These are phyloP conservation scores for Didymella glomerata DNA, from an alignment of 2,329 filamentous ascomycete genomes.

Conservation along the genomic window DNA sequence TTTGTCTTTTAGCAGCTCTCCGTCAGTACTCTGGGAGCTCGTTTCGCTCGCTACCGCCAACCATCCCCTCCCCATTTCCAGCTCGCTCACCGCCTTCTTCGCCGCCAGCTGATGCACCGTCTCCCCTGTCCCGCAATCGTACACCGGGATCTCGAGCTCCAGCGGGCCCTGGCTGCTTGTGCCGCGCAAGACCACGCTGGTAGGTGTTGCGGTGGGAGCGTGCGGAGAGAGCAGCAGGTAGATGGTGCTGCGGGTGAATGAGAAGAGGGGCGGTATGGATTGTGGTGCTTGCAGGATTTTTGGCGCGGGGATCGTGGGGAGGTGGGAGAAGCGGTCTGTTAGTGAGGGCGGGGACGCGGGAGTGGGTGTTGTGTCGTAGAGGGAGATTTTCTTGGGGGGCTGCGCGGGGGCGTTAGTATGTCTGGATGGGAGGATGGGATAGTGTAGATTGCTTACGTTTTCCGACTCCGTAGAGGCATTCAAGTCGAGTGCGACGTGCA, in stretches of 20 bases:
- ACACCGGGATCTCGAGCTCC: slow-evolving; percentile 70
- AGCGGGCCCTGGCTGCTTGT: slow-evolving; percentile 67
- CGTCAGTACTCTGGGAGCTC: not conserved
- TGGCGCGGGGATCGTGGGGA: slow-evolving; percentile 64
- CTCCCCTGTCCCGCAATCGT: slow-evolving; percentile 57
- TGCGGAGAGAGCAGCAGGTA: slow-evolving; percentile 71
- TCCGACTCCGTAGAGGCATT: slow-evolving; percentile 15
- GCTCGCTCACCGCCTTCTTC: slow-evolving; percentile 71
- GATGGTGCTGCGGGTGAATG: slow-evolving; percentile 70
- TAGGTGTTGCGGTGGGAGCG: slow-evolving; percentile 57
- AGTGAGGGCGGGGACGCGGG: slow-evolving; percentile 11
- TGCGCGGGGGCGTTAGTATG: not conserved
- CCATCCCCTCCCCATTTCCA: slow-evolving; percentile 77
- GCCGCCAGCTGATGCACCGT: slow-evolving; percentile 76
- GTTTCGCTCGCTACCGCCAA: slow-evolving; percentile 53
- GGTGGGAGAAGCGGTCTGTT: slow-evolving; percentile 56
- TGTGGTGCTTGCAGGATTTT: slow-evolving; percentile 71
- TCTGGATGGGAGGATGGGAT: not conserved
- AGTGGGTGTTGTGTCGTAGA: slow-evolving; percentile 4
- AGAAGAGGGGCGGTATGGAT: slow-evolving; percentile 69
- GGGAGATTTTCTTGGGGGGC: slow-evolving; percentile 34
- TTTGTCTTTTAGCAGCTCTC: slow-evolving; percentile 50
- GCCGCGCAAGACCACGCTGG: slow-evolving; percentile 66
- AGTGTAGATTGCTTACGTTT: slow-evolving; percentile 5
- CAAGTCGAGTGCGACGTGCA: slow-evolving; percentile 53